phyloP scores from a whole-genome alignment of 192 early-diverging fungal species.

The Mortierella antarctica region DNA sequence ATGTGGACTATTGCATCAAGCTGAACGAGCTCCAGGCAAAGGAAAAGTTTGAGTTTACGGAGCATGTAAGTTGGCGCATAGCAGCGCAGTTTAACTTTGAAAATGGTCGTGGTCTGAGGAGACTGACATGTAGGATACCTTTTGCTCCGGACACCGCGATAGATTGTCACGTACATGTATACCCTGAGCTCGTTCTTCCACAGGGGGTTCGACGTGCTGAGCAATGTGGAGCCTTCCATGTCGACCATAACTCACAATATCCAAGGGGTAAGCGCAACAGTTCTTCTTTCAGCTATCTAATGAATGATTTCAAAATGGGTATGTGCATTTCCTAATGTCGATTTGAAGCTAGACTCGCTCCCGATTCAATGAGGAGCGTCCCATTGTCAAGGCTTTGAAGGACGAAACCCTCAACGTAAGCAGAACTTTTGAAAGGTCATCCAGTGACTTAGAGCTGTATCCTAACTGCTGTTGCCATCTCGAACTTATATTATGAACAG shows the following conservation, averaged over 20 bases:
- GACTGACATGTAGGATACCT: background rate
- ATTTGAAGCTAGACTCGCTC: conserved; percentile 22
- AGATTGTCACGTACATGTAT: conserved; percentile 84
- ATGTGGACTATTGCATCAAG: conserved; percentile 74
- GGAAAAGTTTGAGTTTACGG: conserved; percentile 80
- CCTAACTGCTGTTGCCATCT: no score
- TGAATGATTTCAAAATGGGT: background rate
- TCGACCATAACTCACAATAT: conserved; percentile 72
- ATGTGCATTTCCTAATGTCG: background rate
- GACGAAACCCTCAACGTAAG: conserved; percentile 38
- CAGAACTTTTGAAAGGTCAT: conserved; percentile 8
- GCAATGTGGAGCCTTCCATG: conserved; percentile 86
- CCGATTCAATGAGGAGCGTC: conserved; percentile 40
- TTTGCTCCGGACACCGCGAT: background rate
- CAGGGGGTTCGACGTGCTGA: conserved; percentile 81
- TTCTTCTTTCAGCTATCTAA: background rate
- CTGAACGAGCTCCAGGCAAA: conserved; percentile 80
- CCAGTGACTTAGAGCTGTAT: conserved; percentile 10
- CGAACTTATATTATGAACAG: background rate
- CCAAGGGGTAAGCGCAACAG: conserved; percentile 15
- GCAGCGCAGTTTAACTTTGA: background rate
- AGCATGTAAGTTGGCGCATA: conserved; percentile 58
- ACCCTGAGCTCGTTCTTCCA: conserved; percentile 86
- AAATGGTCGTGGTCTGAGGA: background rate
- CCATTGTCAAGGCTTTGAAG: conserved; percentile 42